A percentile compares a stretch with the other conserved stretches of the same genome.
Conservation (phyloP, 768 basidiomycete genomes). For the Trametes cinnabarina region DNA sequence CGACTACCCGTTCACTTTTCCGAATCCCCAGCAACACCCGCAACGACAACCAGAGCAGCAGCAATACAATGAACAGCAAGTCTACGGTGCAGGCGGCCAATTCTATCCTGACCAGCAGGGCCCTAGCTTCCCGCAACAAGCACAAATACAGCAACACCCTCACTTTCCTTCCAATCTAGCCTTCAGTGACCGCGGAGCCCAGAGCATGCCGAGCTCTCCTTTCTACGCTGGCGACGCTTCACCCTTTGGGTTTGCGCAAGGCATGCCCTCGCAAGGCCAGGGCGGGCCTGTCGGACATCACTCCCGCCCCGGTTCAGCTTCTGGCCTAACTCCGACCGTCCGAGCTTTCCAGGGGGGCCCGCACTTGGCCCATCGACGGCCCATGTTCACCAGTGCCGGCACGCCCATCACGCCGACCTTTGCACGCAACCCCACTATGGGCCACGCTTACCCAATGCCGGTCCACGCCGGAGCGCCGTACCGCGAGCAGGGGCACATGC, state of each 20-base stretch:
- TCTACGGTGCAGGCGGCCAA: not conserved
- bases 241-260: slow-evolving; percentile 8
- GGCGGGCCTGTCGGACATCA: slow-evolving; percentile 1
- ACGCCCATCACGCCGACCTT: slow-evolving; percentile 13
- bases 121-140: not conserved
- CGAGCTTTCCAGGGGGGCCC: slow-evolving; percentile 12
- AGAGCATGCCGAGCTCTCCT: slow-evolving; percentile 16
- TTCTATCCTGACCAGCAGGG: slow-evolving; percentile 6
- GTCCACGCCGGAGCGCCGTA: slow-evolving; percentile 11
- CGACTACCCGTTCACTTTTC: slow-evolving; percentile 9
- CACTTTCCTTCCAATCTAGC: not conserved
- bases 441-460: not conserved
- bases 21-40: slow-evolving; percentile 3
- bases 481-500: slow-evolving; percentile 7
- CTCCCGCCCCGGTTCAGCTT: slow-evolving; percentile 1
- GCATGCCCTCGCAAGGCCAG: slow-evolving; percentile 3
- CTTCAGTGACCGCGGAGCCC: not conserved
- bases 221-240: slow-evolving; percentile 4
- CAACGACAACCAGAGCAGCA: slow-evolving; percentile 8
- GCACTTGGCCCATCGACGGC: slow-evolving; percentile 6
- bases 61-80: not conserved
- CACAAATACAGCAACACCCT: slow-evolving; percentile 1
- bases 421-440: not conserved
- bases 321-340: slow-evolving; percentile 14
- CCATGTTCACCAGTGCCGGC: not conserved